Base-by-base conservation (phyloP, 768 basidiomycete genomes). In the Tylopilus sp. region DNA sequence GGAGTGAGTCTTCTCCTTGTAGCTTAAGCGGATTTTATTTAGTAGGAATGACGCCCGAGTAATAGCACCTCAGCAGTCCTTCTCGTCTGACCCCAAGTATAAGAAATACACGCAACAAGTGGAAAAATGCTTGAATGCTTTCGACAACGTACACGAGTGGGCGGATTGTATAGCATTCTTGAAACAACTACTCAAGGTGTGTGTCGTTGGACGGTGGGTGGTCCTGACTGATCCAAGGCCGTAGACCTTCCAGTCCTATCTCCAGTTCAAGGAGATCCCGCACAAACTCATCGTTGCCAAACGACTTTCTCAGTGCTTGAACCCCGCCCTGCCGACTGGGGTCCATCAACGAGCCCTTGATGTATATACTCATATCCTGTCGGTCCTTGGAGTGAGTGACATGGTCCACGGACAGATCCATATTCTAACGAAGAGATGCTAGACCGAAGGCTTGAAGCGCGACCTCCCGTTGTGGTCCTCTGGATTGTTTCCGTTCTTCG, bases 111-210 rank as follows among this genome's bases (percentile, higher is more conserved):
- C 86, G 1, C 85, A 87, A 50, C 89, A 92, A 62, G 91, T 99
- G 44, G 97, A 99, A 68, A 88, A 87, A 72, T 92, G 90, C 61
- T 77, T 99, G 43, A 87, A 85, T 56, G 86, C 92, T 2, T 98
- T 99, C 64, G 94, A 97, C 65, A 91, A 85, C 64, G 92, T 97
- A 53, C 92, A 96, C 52, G 97, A 99, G 74, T 99, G 97, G 97
- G 95, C 97, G 54, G 97, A 99, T 74, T 98, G 94, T 69, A 98
- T 97, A 66, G 87, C 95, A 36, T 99, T 98, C 73, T 71, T 99
- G 69, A 95, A 95, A 67, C 89, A 94, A 60, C 72, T 97, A 55
- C 81, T 96, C 54, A 97, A 97, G 80, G 93, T 91, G 62, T 40
- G 69, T 22, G 28, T 29, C 29, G 45, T 31, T 30, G 4, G 29